Percentiles rank a stretch among this genome's conserved stretches.
These are phyloP conservation scores for Lentinula guzmanii DNA, from an alignment of 768 basidiomycete genomes.

Conservation along the genomic window DNA sequence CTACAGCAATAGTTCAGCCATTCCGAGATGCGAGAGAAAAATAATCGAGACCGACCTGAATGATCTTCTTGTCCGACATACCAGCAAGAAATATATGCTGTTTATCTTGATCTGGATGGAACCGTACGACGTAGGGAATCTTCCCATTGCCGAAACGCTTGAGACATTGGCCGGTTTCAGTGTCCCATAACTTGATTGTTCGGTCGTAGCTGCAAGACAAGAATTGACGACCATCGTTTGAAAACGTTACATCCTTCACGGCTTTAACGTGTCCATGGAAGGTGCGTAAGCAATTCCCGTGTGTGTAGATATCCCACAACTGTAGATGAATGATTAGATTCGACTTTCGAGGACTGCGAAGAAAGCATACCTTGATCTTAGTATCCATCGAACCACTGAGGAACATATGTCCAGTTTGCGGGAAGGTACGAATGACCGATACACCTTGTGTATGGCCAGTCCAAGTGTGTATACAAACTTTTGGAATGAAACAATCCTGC, in stretches of 20 bases:
- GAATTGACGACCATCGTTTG: slow-evolving; percentile 87
- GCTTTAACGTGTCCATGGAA: slow-evolving; percentile 97
- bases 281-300: slow-evolving; percentile 93
- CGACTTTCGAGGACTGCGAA: not conserved
- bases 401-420: slow-evolving; percentile 86
- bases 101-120: slow-evolving; percentile 95
- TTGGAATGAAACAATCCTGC: slow-evolving; percentile 92
- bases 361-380: slow-evolving; percentile 78
- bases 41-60: slow-evolving; percentile 58
- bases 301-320: slow-evolving; percentile 98
- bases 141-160: slow-evolving; percentile 98
- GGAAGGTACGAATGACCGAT: slow-evolving; percentile 89
- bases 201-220: slow-evolving; percentile 93
- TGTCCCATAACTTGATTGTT: slow-evolving; percentile 99
- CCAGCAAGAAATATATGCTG: slow-evolving; percentile 95
- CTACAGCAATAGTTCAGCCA: slow-evolving; percentile 36
- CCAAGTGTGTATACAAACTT: slow-evolving; percentile 95
- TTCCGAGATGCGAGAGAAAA: not conserved
- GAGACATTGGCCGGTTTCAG: slow-evolving; percentile 96
- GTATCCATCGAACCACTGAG: slow-evolving; percentile 97
- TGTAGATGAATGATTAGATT: slow-evolving; percentile 23
- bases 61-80: slow-evolving; percentile 99
- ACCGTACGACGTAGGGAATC: slow-evolving; percentile 91
- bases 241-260: slow-evolving; percentile 94
- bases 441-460: slow-evolving; percentile 97